Percentiles rank a stretch among this genome's conserved stretches.
Conservation (phyloP, 78 protist species). For the Tieghemostelium lacteum region DNA sequence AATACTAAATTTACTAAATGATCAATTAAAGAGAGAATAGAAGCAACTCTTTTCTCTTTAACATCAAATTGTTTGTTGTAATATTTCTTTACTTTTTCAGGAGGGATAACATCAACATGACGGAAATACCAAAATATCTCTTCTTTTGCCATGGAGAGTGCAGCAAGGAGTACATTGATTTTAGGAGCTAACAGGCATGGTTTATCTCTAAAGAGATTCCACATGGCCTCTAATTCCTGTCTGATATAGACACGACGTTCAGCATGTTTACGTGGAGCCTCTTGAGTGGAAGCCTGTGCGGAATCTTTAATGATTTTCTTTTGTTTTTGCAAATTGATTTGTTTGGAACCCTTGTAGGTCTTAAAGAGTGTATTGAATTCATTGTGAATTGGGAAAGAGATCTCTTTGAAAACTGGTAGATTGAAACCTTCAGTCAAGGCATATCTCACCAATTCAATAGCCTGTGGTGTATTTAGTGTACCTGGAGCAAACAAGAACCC, state of each 20-base stretch:
- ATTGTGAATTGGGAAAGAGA: conserved; percentile 42
- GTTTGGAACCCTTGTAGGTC: conserved; percentile 72
- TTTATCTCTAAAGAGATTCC: conserved; percentile 66
- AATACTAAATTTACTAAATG: conserved; percentile 52
- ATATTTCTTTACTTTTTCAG: conserved; percentile 76
- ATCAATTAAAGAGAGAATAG: conserved; percentile 23
- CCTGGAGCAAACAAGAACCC: conserved; percentile 61
- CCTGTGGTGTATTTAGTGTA: conserved; percentile 3
- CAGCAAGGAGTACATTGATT: conserved; percentile 76
- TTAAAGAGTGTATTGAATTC: conserved; percentile 52
- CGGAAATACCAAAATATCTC: conserved; percentile 85
- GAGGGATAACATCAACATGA: conserved; percentile 46
- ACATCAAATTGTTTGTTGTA: conserved; percentile 73
- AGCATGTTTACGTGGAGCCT: conserved; percentile 71
- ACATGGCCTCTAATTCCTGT: conserved; percentile 82
- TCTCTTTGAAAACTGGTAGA: conserved; percentile 52
- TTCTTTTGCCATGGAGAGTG: conserved; percentile 77
- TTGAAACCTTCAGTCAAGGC: conserved; percentile 68
- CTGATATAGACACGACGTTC: conserved; percentile 68
- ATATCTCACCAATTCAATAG: conserved; percentile 51
- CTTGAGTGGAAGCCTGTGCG: conserved; percentile 56
- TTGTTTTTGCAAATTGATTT: conserved; percentile 76
- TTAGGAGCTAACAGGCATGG: conserved; percentile 87
- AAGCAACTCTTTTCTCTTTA: conserved; percentile 48
- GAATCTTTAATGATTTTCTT: conserved; percentile 59